Conservation (phyloP, 2,329 filamentous ascomycete genomes). For the Cytospora schulzeri region DNA sequence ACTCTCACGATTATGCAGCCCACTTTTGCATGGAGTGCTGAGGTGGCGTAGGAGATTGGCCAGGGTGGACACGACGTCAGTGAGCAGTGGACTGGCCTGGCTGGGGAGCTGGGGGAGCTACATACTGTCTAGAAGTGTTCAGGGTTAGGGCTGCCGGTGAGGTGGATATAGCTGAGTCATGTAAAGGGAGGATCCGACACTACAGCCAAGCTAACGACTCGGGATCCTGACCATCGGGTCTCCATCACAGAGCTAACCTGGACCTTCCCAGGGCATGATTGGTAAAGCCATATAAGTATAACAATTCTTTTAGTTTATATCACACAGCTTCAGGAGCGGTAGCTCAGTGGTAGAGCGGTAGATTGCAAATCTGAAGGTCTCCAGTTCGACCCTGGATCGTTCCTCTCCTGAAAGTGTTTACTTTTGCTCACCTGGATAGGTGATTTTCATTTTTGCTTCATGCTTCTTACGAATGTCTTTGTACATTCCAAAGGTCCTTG, state of each 20-base stretch:
- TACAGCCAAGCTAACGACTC: no score
- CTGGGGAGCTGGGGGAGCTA: no score
- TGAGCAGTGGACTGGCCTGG: background rate
- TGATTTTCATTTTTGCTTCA: background rate
- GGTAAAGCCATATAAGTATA: no score
- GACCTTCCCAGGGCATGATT: no score
- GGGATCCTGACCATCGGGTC: no score
- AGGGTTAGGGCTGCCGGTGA: slow-evolving; percentile 17
- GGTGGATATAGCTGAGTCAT: no score
- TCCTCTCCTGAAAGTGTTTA: background rate
- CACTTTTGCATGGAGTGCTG: slow-evolving; percentile 12
- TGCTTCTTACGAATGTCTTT: no score
- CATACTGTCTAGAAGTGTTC: background rate
- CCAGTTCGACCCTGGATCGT: background rate
- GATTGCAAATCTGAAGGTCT: background rate
- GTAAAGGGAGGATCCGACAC: no score
- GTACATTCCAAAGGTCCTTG: no score
- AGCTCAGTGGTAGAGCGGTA: background rate
- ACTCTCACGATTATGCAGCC: slow-evolving; percentile 21
- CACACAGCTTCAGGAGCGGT: background rate
- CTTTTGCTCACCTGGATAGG: no score
- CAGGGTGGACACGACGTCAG: slow-evolving; percentile 15
- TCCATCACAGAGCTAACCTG: no score
- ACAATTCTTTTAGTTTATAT: background rate
- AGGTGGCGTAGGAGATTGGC: slow-evolving; percentile 14